Conservation (phyloP, 805 yeast genomes). For the Starmerella potacharoeniae region DNA sequence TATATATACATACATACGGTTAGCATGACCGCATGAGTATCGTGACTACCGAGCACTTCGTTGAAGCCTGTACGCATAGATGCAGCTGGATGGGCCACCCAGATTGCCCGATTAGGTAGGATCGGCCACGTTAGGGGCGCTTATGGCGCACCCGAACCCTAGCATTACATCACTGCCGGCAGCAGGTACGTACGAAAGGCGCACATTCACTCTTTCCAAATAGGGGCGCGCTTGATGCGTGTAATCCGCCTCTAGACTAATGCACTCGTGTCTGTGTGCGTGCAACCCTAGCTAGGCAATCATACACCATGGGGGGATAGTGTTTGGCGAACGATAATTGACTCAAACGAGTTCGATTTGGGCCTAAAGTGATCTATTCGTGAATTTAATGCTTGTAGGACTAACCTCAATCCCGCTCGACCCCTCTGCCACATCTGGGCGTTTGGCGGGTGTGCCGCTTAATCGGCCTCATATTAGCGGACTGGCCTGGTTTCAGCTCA, state of each 20-base stretch:
- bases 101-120: not conserved
- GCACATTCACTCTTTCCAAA: not conserved
- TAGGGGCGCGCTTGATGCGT: no score
- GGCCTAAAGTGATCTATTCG: no score
- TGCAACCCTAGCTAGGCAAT: no score
- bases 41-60: not conserved
- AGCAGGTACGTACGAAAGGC: not conserved
- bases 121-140: not conserved
- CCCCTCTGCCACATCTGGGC: no score
- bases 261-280: no score
- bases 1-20: not conserved
- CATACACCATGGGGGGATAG: no score
- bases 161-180: not conserved
- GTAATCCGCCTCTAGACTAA: no score
- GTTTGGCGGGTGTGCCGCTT: not conserved
- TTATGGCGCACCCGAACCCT: not conserved
- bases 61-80: not conserved
- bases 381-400: no score
- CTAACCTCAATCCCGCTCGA: no score
- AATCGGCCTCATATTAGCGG: not conserved
- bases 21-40: not conserved
- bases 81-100: not conserved
- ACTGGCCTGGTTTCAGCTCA: not conserved
- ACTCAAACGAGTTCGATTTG: no score
- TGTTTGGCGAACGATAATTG: no score